Conservation (phyloP, 441 rosid species). For the Erodium trifolium region DNA sequence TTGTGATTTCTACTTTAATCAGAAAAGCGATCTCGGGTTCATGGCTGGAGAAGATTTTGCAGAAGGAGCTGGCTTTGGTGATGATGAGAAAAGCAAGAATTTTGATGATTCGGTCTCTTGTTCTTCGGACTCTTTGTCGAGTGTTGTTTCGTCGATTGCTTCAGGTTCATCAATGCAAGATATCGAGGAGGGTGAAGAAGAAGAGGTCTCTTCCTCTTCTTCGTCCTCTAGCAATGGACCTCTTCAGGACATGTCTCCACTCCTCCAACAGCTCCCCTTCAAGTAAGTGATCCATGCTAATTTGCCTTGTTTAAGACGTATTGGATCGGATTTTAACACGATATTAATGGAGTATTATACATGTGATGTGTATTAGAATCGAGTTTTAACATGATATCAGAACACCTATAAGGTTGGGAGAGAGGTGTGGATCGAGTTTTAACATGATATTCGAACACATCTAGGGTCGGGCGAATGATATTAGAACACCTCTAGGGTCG, state of each 20-base stretch:
- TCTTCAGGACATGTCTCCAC: conserved; percentile 6
- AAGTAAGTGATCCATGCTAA: neutral
- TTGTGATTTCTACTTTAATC: neutral
- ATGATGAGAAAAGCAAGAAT: neutral
- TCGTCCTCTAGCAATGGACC: neutral
- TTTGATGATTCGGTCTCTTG: neutral
- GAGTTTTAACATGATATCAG: too few species aligned
- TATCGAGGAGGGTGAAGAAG: neutral
- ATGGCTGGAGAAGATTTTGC: neutral
- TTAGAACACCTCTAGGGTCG: too few species aligned
- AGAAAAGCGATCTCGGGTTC: neutral
- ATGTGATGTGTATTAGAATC: too few species aligned
- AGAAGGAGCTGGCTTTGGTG: neutral
- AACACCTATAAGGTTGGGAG: too few species aligned
- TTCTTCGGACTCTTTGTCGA: neutral
- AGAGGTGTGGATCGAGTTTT: too few species aligned
- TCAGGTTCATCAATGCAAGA: neutral
- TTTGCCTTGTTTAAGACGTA: neutral
- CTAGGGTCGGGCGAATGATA: too few species aligned
- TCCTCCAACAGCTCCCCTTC: neutral
- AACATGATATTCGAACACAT: too few species aligned
- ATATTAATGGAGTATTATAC: too few species aligned
- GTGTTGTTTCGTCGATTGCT: neutral
- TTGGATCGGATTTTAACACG: too few species aligned
- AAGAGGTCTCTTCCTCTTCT: neutral